Conservation (phyloP, 495 filamentous ascomycete genomes). For the Neohortaea acidophila region DNA sequence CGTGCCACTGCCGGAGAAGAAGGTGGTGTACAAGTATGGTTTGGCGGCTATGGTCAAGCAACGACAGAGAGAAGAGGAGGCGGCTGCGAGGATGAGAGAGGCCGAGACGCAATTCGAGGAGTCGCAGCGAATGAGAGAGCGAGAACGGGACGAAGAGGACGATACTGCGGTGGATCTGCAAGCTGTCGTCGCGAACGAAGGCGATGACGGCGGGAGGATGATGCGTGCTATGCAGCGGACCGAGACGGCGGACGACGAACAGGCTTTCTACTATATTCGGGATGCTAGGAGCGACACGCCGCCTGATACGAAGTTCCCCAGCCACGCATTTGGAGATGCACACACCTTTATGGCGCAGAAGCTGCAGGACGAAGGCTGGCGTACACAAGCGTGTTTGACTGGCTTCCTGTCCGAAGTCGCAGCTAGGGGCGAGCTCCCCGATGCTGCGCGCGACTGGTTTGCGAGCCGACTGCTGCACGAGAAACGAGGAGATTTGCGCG, state of each 20-base stretch:
- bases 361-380: slow-evolving; percentile 1
- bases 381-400: slow-evolving; percentile 13
- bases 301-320: too few relatives aligned
- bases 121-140: slow-evolving; percentile 3
- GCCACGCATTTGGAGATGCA: not conserved
- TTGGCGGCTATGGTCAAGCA: slow-evolving; percentile 11
- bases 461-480: slow-evolving; percentile 7
- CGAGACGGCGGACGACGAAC: slow-evolving; percentile 13
- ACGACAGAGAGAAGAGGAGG: slow-evolving; percentile 5
- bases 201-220: slow-evolving; percentile 14
- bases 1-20: too few relatives aligned
- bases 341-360: not conserved
- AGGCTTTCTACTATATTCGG: slow-evolving; percentile 11
- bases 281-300: not conserved
- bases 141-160: not conserved
- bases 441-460: slow-evolving; percentile 3
- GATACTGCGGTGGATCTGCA: not conserved
- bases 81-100: slow-evolving; percentile 4
- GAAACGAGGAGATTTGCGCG: slow-evolving; percentile 12
- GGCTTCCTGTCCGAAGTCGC: slow-evolving; percentile 15
- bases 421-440: not conserved
- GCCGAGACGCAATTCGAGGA: slow-evolving; percentile 4
- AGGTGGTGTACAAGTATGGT: slow-evolving; percentile 12
- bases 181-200: slow-evolving; percentile 5
- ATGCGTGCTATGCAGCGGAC: slow-evolving; percentile 15